phyloP scores from a whole-genome alignment of 805 yeast genomes.

The Lipomyces yamadae region DNA sequence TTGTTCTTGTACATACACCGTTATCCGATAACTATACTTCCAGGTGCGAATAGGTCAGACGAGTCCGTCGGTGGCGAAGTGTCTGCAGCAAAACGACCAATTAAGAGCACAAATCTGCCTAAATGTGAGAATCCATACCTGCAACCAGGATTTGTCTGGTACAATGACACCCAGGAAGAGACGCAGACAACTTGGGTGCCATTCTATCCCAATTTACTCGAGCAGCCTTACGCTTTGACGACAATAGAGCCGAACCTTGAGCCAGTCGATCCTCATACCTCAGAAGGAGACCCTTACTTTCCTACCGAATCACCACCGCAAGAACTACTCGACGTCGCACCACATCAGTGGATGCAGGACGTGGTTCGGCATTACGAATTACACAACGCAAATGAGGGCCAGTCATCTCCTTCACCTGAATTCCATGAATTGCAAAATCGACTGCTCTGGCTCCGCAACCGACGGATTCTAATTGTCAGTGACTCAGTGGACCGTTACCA shows the following conservation, averaged over 20 bases:
- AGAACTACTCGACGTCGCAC: conserved; percentile 1
- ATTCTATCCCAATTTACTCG: conserved; percentile 8
- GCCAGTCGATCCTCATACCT: not conserved
- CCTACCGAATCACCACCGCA: not conserved
- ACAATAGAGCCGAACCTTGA: not conserved
- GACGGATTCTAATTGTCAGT: conserved; percentile 28
- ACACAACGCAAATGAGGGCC: not conserved
- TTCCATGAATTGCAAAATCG: not conserved
- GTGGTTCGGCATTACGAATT: not conserved
- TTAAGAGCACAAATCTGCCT: too few relatives aligned
- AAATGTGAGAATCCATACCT: conserved; percentile 8
- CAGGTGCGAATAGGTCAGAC: too few relatives aligned
- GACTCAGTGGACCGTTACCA: conserved; percentile 33
- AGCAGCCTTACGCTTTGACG: not conserved
- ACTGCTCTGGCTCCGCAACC: conserved; percentile 22
- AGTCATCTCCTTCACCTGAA: not conserved
- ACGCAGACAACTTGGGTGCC: conserved; percentile 11
- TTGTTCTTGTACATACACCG: too few relatives aligned
- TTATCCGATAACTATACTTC: too few relatives aligned
- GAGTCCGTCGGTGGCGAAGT: too few relatives aligned
- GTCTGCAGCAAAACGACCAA: too few relatives aligned
- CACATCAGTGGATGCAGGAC: conserved; percentile 17
- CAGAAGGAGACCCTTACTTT: not conserved
- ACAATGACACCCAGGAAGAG: not conserved
- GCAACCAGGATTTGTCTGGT: conserved; percentile 7